phyloP scores from a whole-genome alignment of 129 eudicot species.

The Arctium lappa region DNA sequence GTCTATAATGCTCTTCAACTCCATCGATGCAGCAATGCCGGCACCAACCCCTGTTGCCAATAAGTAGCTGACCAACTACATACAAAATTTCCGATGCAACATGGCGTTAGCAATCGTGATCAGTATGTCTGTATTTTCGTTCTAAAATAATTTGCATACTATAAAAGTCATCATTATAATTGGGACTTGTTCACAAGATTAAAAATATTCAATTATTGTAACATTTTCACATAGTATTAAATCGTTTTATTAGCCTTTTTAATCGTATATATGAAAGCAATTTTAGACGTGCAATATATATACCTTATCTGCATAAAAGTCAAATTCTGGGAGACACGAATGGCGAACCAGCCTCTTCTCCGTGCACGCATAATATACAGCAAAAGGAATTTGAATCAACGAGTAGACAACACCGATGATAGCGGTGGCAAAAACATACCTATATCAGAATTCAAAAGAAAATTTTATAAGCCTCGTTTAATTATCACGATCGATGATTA shows the following conservation, averaged over 20 bases:
- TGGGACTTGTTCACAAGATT: background rate
- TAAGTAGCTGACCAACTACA: slow-evolving; percentile 32
- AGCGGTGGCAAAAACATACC: slow-evolving; percentile 50
- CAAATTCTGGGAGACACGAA: slow-evolving; percentile 35
- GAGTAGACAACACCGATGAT: slow-evolving; percentile 34
- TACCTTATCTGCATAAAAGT: slow-evolving; percentile 50
- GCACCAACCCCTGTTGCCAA: slow-evolving; percentile 54
- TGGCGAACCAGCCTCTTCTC: slow-evolving; percentile 41
- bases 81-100: background rate
- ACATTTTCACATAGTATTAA: too few relatives aligned
- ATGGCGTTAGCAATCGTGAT: background rate
- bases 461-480: background rate
- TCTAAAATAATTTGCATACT: background rate
- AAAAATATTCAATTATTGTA: too few relatives aligned
- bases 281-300: background rate
- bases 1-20: slow-evolving; percentile 13
- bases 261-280: background rate
- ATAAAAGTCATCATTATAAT: background rate
- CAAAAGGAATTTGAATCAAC: slow-evolving; percentile 46
- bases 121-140: background rate
- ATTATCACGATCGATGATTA: background rate
- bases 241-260: too few relatives aligned
- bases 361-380: slow-evolving; percentile 32
- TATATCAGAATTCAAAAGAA: background rate
- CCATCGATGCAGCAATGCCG: slow-evolving; percentile 41